These are phyloP conservation scores for Fusarium sp. DNA, from an alignment of 2,329 filamentous ascomycete species.

Conservation along the genomic window DNA sequence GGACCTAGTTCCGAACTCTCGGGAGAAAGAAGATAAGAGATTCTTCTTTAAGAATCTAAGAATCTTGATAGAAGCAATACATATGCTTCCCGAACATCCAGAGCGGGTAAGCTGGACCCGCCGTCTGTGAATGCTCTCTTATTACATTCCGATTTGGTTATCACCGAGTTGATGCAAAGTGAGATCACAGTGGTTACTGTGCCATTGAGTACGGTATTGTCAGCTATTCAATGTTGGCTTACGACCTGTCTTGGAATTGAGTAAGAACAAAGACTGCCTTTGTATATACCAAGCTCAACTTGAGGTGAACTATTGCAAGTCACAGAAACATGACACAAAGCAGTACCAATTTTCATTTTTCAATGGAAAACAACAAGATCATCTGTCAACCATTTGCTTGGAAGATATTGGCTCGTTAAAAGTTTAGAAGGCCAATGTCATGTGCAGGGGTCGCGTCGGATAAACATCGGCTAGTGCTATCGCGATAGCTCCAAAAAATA, in stretches of 20 bases:
- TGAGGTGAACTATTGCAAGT: not conserved
- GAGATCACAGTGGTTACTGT: not conserved
- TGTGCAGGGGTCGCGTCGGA: conserved; percentile 21
- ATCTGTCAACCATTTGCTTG: not conserved
- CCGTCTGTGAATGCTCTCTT: not conserved
- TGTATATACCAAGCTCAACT: not conserved
- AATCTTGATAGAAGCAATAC: conserved; percentile 16
- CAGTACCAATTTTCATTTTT: not conserved
- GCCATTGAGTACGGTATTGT: not conserved
- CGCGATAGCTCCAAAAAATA: conserved; percentile 48
- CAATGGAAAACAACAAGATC: not conserved
- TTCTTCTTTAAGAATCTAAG: not conserved
- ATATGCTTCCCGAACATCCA: conserved; percentile 6
- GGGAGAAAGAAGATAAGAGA: conserved; percentile 20
- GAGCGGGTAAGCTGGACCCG: conserved; percentile 8
- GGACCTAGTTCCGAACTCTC: conserved; percentile 11
- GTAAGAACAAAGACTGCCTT: not conserved
- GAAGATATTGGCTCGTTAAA: not conserved
- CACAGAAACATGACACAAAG: not conserved
- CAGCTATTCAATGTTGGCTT: not conserved
- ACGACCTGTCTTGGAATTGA: not conserved
- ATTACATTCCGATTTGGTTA: not conserved
- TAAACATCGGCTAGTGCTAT: conserved; percentile 39
- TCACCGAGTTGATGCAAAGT: not conserved
- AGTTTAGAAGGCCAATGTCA: not conserved